Evolutionary conservation across 345 rosid species (phyloP).

Genomic region (Hibiscus syriacus): DNA sequence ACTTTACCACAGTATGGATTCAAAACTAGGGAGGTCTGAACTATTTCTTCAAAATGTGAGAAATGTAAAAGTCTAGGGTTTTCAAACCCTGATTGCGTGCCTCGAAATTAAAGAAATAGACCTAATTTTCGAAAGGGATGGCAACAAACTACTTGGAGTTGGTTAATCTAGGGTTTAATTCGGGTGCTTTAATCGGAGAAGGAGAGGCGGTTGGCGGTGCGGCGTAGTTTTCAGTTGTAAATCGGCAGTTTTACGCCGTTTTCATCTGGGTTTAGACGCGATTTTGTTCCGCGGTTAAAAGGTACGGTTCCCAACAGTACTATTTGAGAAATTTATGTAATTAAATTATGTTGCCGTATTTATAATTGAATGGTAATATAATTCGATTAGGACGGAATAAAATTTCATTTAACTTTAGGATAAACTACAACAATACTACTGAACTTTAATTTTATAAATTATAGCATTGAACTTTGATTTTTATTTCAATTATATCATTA

Average conservation of each 20-base stretch:
- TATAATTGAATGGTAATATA: no score
- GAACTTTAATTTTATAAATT: no score
- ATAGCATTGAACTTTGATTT: no score
- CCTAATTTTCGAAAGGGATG: background rate
- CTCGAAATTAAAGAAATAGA: background rate
- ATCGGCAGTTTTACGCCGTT: background rate
- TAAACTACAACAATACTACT: no score
- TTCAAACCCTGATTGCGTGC: background rate
- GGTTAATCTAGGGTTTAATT: conserved; percentile 2
- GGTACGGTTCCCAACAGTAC: conserved; percentile 1
- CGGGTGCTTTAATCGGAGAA: background rate
- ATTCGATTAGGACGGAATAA: no score
- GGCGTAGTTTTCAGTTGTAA: conserved; percentile 2
- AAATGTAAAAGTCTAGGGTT: background rate
- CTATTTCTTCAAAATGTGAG: no score
- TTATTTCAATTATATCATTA: no score
- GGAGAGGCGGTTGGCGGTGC: background rate
- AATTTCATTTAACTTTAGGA: no score
- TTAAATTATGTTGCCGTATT: background rate
- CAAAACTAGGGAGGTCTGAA: background rate
- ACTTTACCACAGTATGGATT: background rate
- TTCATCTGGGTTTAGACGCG: conserved; percentile 18
- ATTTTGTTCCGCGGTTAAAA: background rate
- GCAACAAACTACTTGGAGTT: background rate
- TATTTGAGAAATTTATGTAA: background rate